phyloP scores from a whole-genome alignment of 2,329 filamentous ascomycete genomes.

The Neobulgaria alba region DNA sequence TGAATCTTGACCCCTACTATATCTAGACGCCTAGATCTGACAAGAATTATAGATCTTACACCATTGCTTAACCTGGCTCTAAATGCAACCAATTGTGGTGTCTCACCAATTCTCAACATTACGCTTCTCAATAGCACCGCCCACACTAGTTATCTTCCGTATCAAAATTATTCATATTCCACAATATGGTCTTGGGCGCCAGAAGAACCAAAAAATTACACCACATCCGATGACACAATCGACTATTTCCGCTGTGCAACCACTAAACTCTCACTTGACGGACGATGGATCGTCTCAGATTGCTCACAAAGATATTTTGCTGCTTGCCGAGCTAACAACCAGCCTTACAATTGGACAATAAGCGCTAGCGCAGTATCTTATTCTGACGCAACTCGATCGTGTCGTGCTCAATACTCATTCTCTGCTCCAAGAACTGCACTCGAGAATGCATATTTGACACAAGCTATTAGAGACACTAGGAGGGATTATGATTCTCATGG shows the following conservation, averaged over 20 bases:
- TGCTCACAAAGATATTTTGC: slow-evolving; percentile 42
- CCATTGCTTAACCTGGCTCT: slow-evolving; percentile 30
- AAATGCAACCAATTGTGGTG: slow-evolving; percentile 46
- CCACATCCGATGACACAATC: slow-evolving; percentile 24
- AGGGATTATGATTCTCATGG: slow-evolving; percentile 25
- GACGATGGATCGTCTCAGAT: slow-evolving; percentile 50
- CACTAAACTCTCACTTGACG: slow-evolving; percentile 35
- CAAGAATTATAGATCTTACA: slow-evolving; percentile 15
- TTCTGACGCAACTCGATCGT: slow-evolving; percentile 36
- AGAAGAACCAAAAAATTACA: slow-evolving; percentile 43
- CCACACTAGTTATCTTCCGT: slow-evolving; percentile 36
- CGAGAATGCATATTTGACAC: slow-evolving; percentile 50
- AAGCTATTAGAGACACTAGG: slow-evolving; percentile 19
- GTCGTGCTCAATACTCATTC: slow-evolving; percentile 42
- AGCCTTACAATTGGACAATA: slow-evolving; percentile 52
- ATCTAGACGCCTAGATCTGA: no score
- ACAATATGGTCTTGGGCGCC: slow-evolving; percentile 51
- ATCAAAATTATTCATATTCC: slow-evolving; percentile 39
- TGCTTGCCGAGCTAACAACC: slow-evolving; percentile 44
- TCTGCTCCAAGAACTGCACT: slow-evolving; percentile 51
- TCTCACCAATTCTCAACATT: slow-evolving; percentile 49
- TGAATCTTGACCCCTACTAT: no score
- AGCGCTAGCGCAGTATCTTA: slow-evolving; percentile 36
- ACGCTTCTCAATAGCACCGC: slow-evolving; percentile 45
- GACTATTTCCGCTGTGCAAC: slow-evolving; percentile 45